Evolutionary conservation across 345 rosid species (phyloP).

Genomic region (Salix udensis): DNA sequence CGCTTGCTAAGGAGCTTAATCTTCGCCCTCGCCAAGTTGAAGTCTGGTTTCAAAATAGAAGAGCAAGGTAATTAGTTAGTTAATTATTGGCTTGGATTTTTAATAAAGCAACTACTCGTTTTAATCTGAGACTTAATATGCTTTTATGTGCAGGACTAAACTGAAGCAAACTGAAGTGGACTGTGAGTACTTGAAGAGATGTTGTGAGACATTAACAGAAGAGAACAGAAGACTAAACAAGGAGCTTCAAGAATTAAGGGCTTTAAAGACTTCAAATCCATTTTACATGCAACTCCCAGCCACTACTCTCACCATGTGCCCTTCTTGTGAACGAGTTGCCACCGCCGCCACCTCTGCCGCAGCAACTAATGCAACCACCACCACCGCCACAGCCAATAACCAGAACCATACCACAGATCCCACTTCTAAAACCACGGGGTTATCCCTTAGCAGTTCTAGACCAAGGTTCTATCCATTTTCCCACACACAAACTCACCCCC

Average conservation of each 20-base stretch:
- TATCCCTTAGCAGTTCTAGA: constrained; percentile 10
- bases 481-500: constrained; percentile 27
- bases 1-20: constrained; percentile 73
- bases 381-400: not conserved
- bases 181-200: constrained; percentile 85
- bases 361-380: not conserved
- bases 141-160: constrained; percentile 64
- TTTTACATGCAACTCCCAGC: constrained; percentile 97
- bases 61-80: constrained; percentile 64
- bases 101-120: not conserved
- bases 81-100: not conserved
- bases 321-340: constrained; percentile 92
- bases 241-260: constrained; percentile 77
- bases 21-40: constrained; percentile 95
- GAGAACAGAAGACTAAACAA: constrained; percentile 86
- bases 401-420: constrained; percentile 13
- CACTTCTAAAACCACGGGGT: constrained; percentile 11
- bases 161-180: constrained; percentile 93
- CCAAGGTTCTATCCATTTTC: constrained; percentile 35
- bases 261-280: constrained; percentile 73
- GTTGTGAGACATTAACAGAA: constrained; percentile 82
- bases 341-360: constrained; percentile 32
- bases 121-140: not conserved
- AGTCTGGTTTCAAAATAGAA: constrained; percentile 96
- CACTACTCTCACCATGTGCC: constrained; percentile 99